Percentiles rank a stretch among this genome's conserved stretches.
phyloP scores from a whole-genome alignment of 768 basidiomycete species.

The Pulveroboletus sp. region DNA sequence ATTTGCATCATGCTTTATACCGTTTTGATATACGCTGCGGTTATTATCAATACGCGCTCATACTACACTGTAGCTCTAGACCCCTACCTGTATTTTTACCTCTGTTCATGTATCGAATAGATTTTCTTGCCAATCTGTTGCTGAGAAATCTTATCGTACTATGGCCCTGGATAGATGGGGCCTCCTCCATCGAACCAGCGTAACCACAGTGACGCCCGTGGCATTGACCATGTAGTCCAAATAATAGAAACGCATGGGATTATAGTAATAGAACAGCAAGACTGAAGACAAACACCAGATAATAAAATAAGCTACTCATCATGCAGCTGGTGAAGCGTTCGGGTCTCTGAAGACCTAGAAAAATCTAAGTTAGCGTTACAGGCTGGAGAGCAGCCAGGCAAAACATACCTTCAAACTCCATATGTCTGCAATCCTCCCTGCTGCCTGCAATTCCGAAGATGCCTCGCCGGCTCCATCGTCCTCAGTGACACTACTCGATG shows the following conservation, averaged over 20 bases:
- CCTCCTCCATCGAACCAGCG: neutral
- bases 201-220: neutral
- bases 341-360: conserved; percentile 45
- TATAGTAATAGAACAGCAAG: conserved; percentile 9
- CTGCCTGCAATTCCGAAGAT: conserved; percentile 32
- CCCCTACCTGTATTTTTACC: conserved; percentile 18
- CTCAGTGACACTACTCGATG: conserved; percentile 34
- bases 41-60: conserved; percentile 6
- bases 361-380: neutral
- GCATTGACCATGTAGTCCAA: neutral
- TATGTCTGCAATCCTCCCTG: conserved; percentile 60
- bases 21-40: neutral
- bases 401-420: conserved; percentile 68
- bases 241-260: too few relatives aligned
- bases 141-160: too few relatives aligned
- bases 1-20: conserved; percentile 1
- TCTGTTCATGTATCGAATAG: conserved; percentile 17
- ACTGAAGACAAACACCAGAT: conserved; percentile 3
- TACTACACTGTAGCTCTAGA: conserved; percentile 23
- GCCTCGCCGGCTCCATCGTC: conserved; percentile 35
- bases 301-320: conserved; percentile 24
- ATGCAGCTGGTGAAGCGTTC: conserved; percentile 28
- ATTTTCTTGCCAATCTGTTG: neutral
- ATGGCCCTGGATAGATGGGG: too few relatives aligned
- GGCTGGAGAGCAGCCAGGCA: neutral